Evolutionary conservation across 306 rosid species (phyloP), one percentile per base, ranked within the genome.

Genomic region (Acacia crassicarpa): DNA sequence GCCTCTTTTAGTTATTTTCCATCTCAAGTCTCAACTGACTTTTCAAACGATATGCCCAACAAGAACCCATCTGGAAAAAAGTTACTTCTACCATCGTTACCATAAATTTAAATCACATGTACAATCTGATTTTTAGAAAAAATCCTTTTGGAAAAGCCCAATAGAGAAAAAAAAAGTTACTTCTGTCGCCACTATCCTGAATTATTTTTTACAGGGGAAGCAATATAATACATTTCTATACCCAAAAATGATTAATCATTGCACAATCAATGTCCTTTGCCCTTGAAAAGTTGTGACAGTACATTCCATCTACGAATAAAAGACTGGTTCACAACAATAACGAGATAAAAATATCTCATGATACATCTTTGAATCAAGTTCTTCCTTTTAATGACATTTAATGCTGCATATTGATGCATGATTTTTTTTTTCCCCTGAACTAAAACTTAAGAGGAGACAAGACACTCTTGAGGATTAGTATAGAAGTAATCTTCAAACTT

Each of bases 401-500:
- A 63, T 2, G 5, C 12, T 13, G 35, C 20, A 5, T 12, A 20
- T 62, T 12, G 8, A 25, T 62, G 9, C 4, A 62, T 62, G 13
- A 62, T 13, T 13, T 54, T 10, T 13, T 27, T 32, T 32, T 32
- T 32, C 3, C 4, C 3, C 33, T 27, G 67, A 27, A 25, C 14
- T 1, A 10, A 10, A 27, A 23, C 19, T 62, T 0, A 67, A 67
- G 5, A 7, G 46, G 72, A 7, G 72, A 14, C 14, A 79, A 67
- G 56, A 62, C 98, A 93, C 82, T 91, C 94, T 11, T 87, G 85
- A 9, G 94, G 98, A 65, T 93, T 93, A 38, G 96, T 87, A 85
- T 93, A 91, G 92, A 93, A 91, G 85, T 91, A 89, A 59, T 91
- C 94, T 83, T 93, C 94, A 84, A 84, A 87, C 82, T 89, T 93